These are phyloP conservation scores for Phymatotrichopsis omnivora DNA, from an alignment of 2,329 filamentous ascomycete species.

Conservation along the genomic window DNA sequence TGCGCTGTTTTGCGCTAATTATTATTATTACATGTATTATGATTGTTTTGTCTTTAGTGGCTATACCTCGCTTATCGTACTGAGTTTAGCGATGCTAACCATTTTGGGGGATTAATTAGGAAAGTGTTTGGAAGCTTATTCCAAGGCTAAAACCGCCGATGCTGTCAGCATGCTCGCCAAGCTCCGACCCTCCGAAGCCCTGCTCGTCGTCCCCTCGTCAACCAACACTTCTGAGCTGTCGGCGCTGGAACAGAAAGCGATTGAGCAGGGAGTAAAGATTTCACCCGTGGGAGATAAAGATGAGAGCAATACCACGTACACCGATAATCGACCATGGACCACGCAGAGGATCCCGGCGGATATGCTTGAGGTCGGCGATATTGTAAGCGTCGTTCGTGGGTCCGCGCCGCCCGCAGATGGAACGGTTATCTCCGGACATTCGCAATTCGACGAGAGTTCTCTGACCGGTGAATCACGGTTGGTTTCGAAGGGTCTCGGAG, in stretches of 20 bases:
- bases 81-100: no score
- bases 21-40: no score
- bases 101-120: conserved; percentile 38
- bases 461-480: conserved; percentile 68
- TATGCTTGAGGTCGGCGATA: conserved; percentile 62
- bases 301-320: conserved; percentile 34
- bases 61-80: no score
- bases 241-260: conserved; percentile 8
- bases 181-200: conserved; percentile 64
- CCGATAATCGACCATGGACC: conserved; percentile 32
- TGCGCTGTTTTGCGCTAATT: no score
- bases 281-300: conserved; percentile 34
- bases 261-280: background rate
- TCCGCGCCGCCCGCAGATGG: conserved; percentile 80
- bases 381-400: conserved; percentile 66
- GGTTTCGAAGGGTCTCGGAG: conserved; percentile 53
- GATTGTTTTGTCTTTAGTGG: no score
- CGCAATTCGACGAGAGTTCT: conserved; percentile 78
- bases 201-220: conserved; percentile 48
- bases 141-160: conserved; percentile 80
- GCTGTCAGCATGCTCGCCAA: conserved; percentile 71
- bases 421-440: conserved; percentile 49
- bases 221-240: conserved; percentile 35
- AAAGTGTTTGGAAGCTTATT: conserved; percentile 75
- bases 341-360: conserved; percentile 48